Percentiles rank a stretch among this genome's conserved stretches.
Evolutionary conservation across 257 asterid species (phyloP).

Genomic region (Echites panduratus): DNA sequence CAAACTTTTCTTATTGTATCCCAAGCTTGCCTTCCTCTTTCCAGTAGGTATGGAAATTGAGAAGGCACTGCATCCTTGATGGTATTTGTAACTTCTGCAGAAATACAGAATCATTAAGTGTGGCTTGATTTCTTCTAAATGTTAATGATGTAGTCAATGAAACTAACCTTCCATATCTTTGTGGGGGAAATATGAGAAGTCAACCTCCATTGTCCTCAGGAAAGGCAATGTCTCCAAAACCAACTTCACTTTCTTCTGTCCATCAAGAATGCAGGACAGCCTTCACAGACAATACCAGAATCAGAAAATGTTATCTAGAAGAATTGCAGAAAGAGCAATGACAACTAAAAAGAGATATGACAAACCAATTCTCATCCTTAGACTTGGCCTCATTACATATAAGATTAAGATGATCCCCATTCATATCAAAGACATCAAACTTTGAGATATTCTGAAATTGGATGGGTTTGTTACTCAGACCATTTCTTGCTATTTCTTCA

Average conservation of each 20-base stretch:
- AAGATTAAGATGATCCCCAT: slow-evolving; percentile 39
- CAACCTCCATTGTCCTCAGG: slow-evolving; percentile 24
- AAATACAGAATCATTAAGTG: slow-evolving; percentile 14
- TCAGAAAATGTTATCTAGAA: slow-evolving; percentile 3
- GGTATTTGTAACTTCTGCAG: slow-evolving; percentile 38
- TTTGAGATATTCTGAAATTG: slow-evolving; percentile 25
- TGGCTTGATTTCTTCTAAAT: background rate
- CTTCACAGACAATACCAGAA: slow-evolving; percentile 24
- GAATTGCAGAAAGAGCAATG: background rate
- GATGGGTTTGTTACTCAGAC: slow-evolving; percentile 24
- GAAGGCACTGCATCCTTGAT: slow-evolving; percentile 31
- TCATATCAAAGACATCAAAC: slow-evolving; percentile 46
- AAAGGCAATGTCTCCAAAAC: slow-evolving; percentile 18
- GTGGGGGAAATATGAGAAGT: slow-evolving; percentile 12
- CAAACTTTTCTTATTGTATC: slow-evolving; percentile 43
- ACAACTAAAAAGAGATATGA: slow-evolving; percentile 4
- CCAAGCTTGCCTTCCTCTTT: slow-evolving; percentile 44
- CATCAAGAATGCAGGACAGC: slow-evolving; percentile 46
- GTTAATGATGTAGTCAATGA: slow-evolving; percentile 3
- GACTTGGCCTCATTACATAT: slow-evolving; percentile 39
- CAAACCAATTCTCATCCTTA: slow-evolving; percentile 48
- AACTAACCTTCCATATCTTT: slow-evolving; percentile 25
- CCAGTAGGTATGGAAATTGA: slow-evolving; percentile 34
- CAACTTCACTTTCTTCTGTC: slow-evolving; percentile 49
- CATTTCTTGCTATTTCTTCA: slow-evolving; percentile 43